Percentiles rank a stretch among this genome's conserved stretches.
Conservation (phyloP, 495 filamentous ascomycete genomes). For the Daldinia vernicosa region DNA sequence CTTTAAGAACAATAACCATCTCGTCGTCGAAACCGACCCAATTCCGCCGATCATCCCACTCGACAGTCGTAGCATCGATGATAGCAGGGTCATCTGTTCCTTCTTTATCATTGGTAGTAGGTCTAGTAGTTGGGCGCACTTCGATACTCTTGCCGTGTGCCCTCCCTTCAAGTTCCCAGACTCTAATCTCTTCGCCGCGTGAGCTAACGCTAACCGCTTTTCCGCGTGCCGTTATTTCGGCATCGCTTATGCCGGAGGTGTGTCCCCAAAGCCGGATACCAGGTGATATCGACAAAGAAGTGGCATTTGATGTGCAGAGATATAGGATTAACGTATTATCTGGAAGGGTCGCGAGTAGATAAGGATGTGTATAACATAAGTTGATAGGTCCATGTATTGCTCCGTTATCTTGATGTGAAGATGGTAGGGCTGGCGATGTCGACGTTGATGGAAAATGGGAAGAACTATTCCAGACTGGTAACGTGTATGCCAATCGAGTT, state of each 20-base stretch:
- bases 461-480: conserved; percentile 40
- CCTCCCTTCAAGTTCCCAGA: conserved; percentile 92
- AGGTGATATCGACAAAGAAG: conserved; percentile 71
- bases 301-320: conserved; percentile 77
- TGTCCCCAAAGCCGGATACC: conserved; percentile 91
- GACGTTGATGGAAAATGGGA: conserved; percentile 55
- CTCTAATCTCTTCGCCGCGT: conserved; percentile 83
- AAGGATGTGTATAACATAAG: conserved; percentile 89
- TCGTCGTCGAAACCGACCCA: conserved; percentile 96
- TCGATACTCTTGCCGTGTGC: conserved; percentile 56
- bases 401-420: conserved; percentile 25
- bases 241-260: conserved; percentile 87
- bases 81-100: conserved; percentile 18
- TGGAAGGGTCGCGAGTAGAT: conserved; percentile 84
- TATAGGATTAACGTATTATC: conserved; percentile 94
- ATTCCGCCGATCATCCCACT: conserved; percentile 54
- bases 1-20: conserved; percentile 85
- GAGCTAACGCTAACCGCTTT: conserved; percentile 90
- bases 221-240: conserved; percentile 84
- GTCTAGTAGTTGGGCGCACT: conserved; percentile 54
- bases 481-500: conserved; percentile 55
- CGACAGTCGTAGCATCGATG: conserved; percentile 27
- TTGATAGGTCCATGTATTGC: conserved; percentile 68
- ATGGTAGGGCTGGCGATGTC: conserved; percentile 59
- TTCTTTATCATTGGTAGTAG: conserved; percentile 22